Percentiles rank a stretch among this genome's conserved stretches.
phyloP scores from a whole-genome alignment of 371 early-diverging fungal genomes.

The Mucor circinelloides region DNA sequence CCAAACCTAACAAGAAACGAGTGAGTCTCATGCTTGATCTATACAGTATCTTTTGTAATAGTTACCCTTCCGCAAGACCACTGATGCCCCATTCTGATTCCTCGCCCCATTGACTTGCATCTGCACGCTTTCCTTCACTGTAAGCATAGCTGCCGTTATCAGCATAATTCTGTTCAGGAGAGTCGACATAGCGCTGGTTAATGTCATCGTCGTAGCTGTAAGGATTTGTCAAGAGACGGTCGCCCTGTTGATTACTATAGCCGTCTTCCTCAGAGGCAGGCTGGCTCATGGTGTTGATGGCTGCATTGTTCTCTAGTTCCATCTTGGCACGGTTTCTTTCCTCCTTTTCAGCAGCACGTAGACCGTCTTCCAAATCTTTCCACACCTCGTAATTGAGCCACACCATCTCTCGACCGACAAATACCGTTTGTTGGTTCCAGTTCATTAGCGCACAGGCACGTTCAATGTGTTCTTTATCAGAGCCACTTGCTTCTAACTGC shows the following conservation, averaged over 20 bases:
- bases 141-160: slow-evolving; percentile 28
- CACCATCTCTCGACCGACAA: slow-evolving; percentile 57
- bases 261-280: background rate
- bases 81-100: slow-evolving; percentile 45
- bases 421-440: slow-evolving; percentile 24
- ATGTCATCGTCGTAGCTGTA: background rate
- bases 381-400: slow-evolving; percentile 69
- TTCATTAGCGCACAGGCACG: slow-evolving; percentile 34
- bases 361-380: slow-evolving; percentile 75
- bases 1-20: slow-evolving; percentile 27
- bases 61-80: slow-evolving; percentile 39
- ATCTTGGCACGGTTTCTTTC: slow-evolving; percentile 47
- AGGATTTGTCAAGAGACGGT: background rate
- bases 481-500: slow-evolving; percentile 22
- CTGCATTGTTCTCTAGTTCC: background rate
- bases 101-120: slow-evolving; percentile 43
- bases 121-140: slow-evolving; percentile 31
- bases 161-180: slow-evolving; percentile 3
- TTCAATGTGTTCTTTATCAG: slow-evolving; percentile 27
- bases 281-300: background rate
- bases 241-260: background rate
- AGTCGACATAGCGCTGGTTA: background rate
- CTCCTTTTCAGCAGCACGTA: slow-evolving; percentile 68
- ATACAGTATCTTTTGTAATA: background rate
- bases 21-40: background rate